A percentile compares a stretch with the other conserved stretches of the same genome.
phyloP scores from a whole-genome alignment of 2,329 filamentous ascomycete species.

The Pezicula neosporulosa region DNA sequence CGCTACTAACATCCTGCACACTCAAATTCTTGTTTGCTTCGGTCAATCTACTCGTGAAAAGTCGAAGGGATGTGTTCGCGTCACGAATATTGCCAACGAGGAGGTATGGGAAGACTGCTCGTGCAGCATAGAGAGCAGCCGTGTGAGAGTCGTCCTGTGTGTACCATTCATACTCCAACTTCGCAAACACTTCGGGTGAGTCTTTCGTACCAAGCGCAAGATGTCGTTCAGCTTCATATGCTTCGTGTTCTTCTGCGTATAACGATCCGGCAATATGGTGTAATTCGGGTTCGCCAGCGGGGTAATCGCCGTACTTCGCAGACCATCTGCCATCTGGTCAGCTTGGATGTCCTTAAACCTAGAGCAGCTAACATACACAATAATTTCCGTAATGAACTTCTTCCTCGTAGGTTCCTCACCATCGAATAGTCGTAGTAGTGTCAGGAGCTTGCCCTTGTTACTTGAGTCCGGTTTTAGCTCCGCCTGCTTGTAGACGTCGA shows the following conservation, averaged over 20 bases:
- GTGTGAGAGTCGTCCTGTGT: slow-evolving; percentile 82
- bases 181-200: slow-evolving; percentile 74
- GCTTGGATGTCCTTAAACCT: slow-evolving; percentile 4
- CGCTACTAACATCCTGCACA: slow-evolving; percentile 77
- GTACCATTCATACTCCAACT: slow-evolving; percentile 94
- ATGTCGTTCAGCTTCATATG: slow-evolving; percentile 91
- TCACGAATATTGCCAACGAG: slow-evolving; percentile 86
- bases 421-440: slow-evolving; percentile 76
- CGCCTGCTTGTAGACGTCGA: slow-evolving; percentile 89
- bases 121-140: slow-evolving; percentile 79
- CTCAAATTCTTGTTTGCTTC: slow-evolving; percentile 54
- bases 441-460: slow-evolving; percentile 72
- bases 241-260: slow-evolving; percentile 89
- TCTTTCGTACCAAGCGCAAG: slow-evolving; percentile 85
- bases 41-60: slow-evolving; percentile 67
- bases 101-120: slow-evolving; percentile 87
- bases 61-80: slow-evolving; percentile 76
- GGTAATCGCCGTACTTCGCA: slow-evolving; percentile 77
- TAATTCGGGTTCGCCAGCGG: slow-evolving; percentile 88
- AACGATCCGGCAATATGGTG: slow-evolving; percentile 88
- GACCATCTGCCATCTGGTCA: slow-evolving; percentile 62
- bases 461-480: slow-evolving; percentile 73
- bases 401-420: slow-evolving; percentile 85
- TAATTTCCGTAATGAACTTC: slow-evolving; percentile 84
- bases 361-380: slow-evolving; percentile 51